These are phyloP conservation scores for Solanum verrucosum DNA, from an alignment of 257 asterid genomes.

Conservation along the genomic window DNA sequence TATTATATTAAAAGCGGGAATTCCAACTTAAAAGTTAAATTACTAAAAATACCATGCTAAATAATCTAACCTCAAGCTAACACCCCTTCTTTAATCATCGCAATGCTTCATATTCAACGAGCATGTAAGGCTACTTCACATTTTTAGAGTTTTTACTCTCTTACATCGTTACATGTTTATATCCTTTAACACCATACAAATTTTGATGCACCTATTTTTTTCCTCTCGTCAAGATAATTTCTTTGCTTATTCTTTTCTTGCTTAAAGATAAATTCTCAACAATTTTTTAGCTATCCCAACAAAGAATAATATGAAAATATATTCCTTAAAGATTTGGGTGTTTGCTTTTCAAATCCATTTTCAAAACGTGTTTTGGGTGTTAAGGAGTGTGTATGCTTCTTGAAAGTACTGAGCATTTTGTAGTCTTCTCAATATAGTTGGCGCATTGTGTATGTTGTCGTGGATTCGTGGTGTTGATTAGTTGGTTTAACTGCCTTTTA, in stretches of 20 bases:
- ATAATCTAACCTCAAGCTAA: not conserved
- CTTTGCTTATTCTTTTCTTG: not conserved
- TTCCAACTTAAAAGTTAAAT: not conserved
- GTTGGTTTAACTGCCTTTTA: not conserved
- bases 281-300: no score
- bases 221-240: not conserved
- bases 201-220: not conserved
- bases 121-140: not conserved
- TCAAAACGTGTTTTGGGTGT: no score
- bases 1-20: not conserved
- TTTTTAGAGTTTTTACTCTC: not conserved
- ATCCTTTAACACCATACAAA: not conserved
- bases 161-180: not conserved
- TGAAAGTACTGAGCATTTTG: no score
- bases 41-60: not conserved
- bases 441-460: not conserved
- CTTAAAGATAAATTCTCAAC: no score
- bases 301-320: no score
- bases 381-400: no score
- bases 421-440: no score
- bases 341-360: no score
- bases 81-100: not conserved
- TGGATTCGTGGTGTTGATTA: not conserved
- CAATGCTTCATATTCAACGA: not conserved
- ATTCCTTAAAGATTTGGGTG: no score